Evolutionary conservation across 2,329 filamentous ascomycete genomes (phyloP).

Genomic region (Coleophoma cylindrospora): DNA sequence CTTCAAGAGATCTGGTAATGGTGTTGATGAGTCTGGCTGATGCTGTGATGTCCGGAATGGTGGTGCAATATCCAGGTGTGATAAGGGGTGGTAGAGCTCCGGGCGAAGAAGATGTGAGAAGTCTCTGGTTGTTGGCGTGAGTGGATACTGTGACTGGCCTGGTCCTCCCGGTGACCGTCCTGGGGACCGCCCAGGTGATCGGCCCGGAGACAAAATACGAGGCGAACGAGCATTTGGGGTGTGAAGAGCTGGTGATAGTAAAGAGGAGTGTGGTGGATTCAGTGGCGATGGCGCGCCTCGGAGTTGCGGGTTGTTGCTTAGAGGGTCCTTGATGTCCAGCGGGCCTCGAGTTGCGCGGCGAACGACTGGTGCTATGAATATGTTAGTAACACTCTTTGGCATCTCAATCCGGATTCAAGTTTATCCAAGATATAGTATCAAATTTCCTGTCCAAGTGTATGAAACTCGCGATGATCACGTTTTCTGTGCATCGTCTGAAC

Average conservation of each 20-base stretch:
- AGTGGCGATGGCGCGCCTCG: constrained; percentile 3
- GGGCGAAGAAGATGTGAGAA: constrained; percentile 76
- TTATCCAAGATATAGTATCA: too few relatives aligned
- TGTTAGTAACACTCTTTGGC: too few relatives aligned
- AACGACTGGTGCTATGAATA: constrained; percentile 29
- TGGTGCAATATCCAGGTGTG: constrained; percentile 52
- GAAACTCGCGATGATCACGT: too few relatives aligned
- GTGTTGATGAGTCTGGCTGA: constrained; percentile 56
- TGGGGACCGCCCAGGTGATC: neutral
- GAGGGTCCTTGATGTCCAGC: constrained; percentile 60
- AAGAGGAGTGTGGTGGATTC: constrained; percentile 6
- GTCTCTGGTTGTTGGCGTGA: constrained; percentile 52
- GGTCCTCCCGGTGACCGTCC: constrained; percentile 17
- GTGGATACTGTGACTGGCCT: constrained; percentile 20
- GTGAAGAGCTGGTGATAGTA: constrained; percentile 8
- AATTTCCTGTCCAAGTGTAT: too few relatives aligned
- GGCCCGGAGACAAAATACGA: neutral
- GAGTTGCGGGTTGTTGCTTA: neutral
- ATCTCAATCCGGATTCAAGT: too few relatives aligned
- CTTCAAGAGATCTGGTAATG: constrained; percentile 63
- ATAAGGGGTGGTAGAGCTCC: constrained; percentile 78
- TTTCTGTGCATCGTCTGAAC: too few relatives aligned
- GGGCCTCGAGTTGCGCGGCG: constrained; percentile 73
- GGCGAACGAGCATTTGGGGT: neutral
- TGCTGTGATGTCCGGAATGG: constrained; percentile 67